Evolutionary conservation across 441 rosid genomes (phyloP).

Genomic region (Gossypium aridum): DNA sequence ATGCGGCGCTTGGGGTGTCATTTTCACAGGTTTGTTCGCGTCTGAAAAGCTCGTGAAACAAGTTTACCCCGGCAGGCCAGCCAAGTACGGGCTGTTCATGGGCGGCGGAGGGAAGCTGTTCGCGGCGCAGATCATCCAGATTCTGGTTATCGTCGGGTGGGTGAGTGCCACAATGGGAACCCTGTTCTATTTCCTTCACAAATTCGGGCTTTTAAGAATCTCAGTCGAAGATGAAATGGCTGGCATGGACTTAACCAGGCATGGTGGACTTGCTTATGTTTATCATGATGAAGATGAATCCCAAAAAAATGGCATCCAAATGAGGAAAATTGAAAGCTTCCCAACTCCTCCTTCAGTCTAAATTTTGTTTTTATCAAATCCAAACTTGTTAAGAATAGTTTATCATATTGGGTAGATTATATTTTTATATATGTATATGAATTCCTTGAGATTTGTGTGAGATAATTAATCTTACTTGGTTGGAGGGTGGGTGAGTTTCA

Average conservation of each 20-base stretch:
- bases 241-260: conserved; percentile 84
- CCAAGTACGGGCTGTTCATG: conserved; percentile 62
- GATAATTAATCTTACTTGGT: no score
- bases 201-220: conserved; percentile 50
- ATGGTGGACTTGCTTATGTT: conserved; percentile 75
- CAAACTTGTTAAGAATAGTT: no score
- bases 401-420: no score
- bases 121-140: conserved; percentile 68
- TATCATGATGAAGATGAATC: conserved; percentile 49
- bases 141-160: conserved; percentile 62
- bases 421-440: no score
- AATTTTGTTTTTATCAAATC: no score
- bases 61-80: conserved; percentile 32
- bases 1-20: conserved; percentile 81
- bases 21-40: conserved; percentile 76
- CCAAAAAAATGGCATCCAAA: conserved; percentile 25
- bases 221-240: conserved; percentile 70
- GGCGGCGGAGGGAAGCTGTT: conserved; percentile 78
- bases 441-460: no score
- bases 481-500: no score
- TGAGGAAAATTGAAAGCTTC: conserved; percentile 34
- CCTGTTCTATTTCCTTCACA: conserved; percentile 49
- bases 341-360: conserved; percentile 11
- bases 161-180: conserved; percentile 83
- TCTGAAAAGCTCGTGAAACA: conserved; percentile 45